Conservation (phyloP, 1,139 yeast genomes). For the Arxiozyma telluris region DNA sequence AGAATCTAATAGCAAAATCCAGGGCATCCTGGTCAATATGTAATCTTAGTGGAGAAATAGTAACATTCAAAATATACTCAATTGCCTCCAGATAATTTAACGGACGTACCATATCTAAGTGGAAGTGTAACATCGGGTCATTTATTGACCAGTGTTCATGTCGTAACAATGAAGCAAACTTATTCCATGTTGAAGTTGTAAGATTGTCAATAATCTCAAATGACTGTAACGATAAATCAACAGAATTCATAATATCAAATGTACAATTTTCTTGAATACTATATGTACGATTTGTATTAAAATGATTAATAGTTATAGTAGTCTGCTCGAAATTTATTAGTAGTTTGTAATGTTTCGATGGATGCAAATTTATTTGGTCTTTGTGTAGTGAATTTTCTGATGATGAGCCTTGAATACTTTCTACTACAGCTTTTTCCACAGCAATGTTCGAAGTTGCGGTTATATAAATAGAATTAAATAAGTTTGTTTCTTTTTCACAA, state of each 20-base stretch:
- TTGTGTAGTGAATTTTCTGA: constrained; percentile 17
- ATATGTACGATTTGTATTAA: constrained; percentile 41
- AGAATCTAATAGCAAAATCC: constrained; percentile 71
- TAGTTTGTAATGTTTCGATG: constrained; percentile 61
- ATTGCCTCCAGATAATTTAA: constrained; percentile 54
- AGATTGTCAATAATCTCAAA: constrained; percentile 67
- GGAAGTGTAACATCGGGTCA: constrained; percentile 51
- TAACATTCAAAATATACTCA: constrained; percentile 52
- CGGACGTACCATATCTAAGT: constrained; percentile 57
- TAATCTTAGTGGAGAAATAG: constrained; percentile 63
- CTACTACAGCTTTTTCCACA: constrained; percentile 16
- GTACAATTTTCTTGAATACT: constrained; percentile 25
- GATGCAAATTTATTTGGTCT: constrained; percentile 45
- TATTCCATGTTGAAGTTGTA: constrained; percentile 86
- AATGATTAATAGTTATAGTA: constrained; percentile 40
- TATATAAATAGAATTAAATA: constrained; percentile 28
- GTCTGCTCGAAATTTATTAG: constrained; percentile 48
- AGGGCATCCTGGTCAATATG: constrained; percentile 91
- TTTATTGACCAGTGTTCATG: constrained; percentile 42
- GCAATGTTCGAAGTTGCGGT: constrained; percentile 6
- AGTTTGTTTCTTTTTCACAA: constrained; percentile 4
- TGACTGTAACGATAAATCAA: constrained; percentile 40
- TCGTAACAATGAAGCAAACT: constrained; percentile 63
- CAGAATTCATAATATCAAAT: constrained; percentile 42
- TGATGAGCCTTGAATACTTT: constrained; percentile 18